Conservation (phyloP, 1,284 basidiomycete species). For the Puccinia triticina region DNA sequence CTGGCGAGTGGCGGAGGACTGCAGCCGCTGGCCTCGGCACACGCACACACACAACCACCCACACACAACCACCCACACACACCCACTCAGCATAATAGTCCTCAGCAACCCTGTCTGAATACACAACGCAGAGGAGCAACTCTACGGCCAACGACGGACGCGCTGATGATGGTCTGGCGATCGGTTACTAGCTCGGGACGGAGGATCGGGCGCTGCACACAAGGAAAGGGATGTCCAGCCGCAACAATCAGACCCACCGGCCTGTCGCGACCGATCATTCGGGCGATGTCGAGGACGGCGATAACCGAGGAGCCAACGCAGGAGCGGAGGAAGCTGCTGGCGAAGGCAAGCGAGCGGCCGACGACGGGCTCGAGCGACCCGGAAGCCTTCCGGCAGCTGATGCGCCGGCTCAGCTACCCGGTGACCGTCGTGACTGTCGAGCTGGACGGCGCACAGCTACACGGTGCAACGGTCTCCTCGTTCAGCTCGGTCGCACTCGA, state of each 20-base stretch:
- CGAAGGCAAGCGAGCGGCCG: neutral
- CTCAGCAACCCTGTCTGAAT: too few species aligned
- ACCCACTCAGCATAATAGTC: too few species aligned
- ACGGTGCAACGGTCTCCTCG: slow-evolving; percentile 88
- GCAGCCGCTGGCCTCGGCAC: too few species aligned
- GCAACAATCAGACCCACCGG: neutral
- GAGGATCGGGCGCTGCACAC: neutral
- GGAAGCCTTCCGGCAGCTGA: slow-evolving; percentile 20
- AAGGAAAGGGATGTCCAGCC: neutral
- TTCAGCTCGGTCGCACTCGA: slow-evolving; percentile 87
- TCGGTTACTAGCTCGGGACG: neutral
- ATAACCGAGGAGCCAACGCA: neutral
- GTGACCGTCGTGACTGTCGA: slow-evolving; percentile 29
- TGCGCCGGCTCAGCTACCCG: slow-evolving; percentile 38
- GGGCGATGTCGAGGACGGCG: neutral
- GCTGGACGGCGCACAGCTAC: slow-evolving; percentile 57
- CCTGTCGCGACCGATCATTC: neutral
- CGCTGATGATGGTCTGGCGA: neutral
- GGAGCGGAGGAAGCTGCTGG: neutral
- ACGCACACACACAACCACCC: neutral
- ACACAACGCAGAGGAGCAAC: neutral
- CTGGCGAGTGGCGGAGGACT: too few species aligned
- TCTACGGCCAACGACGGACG: neutral
- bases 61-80: neutral
- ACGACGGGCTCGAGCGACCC: neutral